Evolutionary conservation across 345 rosid genomes (phyloP).

Genomic region (Populus simonii): DNA sequence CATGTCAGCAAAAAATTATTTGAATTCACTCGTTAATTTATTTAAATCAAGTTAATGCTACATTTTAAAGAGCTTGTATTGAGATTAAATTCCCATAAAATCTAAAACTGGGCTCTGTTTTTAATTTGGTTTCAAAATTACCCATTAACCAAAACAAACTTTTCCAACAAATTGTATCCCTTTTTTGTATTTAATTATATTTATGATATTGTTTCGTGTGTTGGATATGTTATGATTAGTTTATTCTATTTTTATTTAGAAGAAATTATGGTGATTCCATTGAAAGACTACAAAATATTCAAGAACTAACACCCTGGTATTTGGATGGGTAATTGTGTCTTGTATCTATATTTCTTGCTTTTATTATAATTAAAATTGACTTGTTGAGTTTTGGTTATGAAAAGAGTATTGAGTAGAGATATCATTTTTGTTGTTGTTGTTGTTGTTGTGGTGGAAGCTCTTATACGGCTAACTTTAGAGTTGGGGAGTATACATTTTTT

Average conservation of each 20-base stretch:
- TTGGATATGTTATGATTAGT: neutral
- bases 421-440: neutral
- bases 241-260: slow-evolving; percentile 32
- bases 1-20: accelerated
- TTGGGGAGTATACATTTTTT: slow-evolving; percentile 50
- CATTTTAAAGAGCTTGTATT: no score
- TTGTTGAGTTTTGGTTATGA: neutral
- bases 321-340: slow-evolving; percentile 29
- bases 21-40: no score
- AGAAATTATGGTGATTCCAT: slow-evolving; percentile 58
- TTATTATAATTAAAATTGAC: neutral
- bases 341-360: neutral
- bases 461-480: slow-evolving; percentile 64
- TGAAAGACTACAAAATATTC: slow-evolving; percentile 51
- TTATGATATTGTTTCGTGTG: neutral
- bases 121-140: no score
- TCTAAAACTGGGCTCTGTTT: no score
- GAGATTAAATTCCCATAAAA: no score
- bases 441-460: slow-evolving; percentile 77
- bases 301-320: slow-evolving; percentile 32
- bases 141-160: no score
- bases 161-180: neutral
- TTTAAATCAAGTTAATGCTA: no score
- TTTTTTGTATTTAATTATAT: neutral
- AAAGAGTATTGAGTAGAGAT: slow-evolving; percentile 12